Percentiles rank a stretch among this genome's conserved stretches.
These are phyloP conservation scores for Cryoendolithus antarcticus DNA, from an alignment of 2,329 filamentous ascomycete species.

Conservation along the genomic window DNA sequence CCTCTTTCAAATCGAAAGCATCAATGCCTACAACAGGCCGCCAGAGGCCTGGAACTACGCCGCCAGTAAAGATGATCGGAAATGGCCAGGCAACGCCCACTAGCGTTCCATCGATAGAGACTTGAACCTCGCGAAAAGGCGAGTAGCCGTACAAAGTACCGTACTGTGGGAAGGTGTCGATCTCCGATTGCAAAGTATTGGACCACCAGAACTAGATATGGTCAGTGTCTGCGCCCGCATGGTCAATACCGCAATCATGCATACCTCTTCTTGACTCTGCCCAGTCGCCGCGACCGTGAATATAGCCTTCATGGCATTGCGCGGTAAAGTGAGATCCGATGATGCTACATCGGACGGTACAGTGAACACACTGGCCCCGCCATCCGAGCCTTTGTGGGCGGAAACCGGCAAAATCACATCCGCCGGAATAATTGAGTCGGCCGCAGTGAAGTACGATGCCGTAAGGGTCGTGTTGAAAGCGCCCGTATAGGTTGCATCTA, in stretches of 20 bases:
- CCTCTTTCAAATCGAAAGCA: conserved; percentile 65
- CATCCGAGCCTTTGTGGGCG: conserved; percentile 35
- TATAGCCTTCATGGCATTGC: conserved; percentile 55
- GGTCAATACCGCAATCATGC: too few relatives aligned
- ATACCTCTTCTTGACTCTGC: conserved; percentile 55
- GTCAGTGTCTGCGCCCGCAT: background rate
- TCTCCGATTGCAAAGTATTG: conserved; percentile 30
- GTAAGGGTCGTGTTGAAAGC: conserved; percentile 62
- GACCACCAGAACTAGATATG: too few relatives aligned
- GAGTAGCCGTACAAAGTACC: conserved; percentile 53
- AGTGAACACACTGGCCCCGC: conserved; percentile 53
- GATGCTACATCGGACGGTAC: conserved; percentile 52
- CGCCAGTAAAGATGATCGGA: conserved; percentile 71
- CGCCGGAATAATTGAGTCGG: conserved; percentile 36
- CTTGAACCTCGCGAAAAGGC: conserved; percentile 66
- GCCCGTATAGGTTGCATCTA: conserved; percentile 60
- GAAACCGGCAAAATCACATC: conserved; percentile 57
- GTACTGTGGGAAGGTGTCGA: conserved; percentile 44
- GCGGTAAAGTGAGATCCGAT: conserved; percentile 49
- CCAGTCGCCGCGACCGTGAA: conserved; percentile 65
- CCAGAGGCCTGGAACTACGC: conserved; percentile 64
- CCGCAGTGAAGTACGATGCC: conserved; percentile 54
- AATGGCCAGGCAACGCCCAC: conserved; percentile 73
- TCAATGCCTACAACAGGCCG: conserved; percentile 67
- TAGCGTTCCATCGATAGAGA: conserved; percentile 59